Base-by-base conservation (phyloP, 352 stramenopile species). In the Detonula confervacea region DNA sequence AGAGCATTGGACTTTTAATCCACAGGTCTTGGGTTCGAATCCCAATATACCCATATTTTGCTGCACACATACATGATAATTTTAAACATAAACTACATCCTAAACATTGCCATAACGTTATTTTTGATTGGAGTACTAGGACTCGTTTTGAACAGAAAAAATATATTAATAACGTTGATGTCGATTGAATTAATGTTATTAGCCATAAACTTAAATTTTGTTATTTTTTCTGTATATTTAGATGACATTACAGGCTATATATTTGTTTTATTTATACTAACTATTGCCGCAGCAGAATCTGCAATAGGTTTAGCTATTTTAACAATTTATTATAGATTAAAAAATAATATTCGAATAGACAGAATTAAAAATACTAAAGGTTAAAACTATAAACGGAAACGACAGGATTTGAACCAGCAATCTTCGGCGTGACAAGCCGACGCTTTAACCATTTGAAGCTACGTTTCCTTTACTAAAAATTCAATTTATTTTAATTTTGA, bases 1-100 rank as follows among this genome's bases (percentile, higher is more conserved):
- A 90, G 84, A 90, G 81, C 84, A 86, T 90, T 57, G 84, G 84
- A 90, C 87, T 90, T 78, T 78, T 87, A 77, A 82, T 73, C 84
- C 84, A 57, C 87, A 87, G 65, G 84, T 84, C 84, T 54, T 76
- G 57, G 57, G 84, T 90, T 90, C 84, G 81, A 90, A 64, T 90
- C 84, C 59, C n/a, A n/a, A n/a, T n/a, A n/a, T n/a, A n/a, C n/a
- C n/a, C n/a, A n/a, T n/a, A n/a, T n/a, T n/a, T n/a, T n/a, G n/a
- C n/a, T n/a, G n/a, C n/a, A 52, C 44, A 80, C 69, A 59, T 49
- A 71, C 81, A 72, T 89, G 73, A 83, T 83, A 71, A 76, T 86
- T 89, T 49, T 56, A 64, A 67, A 74, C 68, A 84, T 82, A 77
- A 83, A 49, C 71, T 87, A 87, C 51, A 83, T 87, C 62, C 85